Evolutionary conservation across 306 rosid species (phyloP), one percentile per base, ranked within the genome.

Genomic region (Acmispon strigosus): DNA sequence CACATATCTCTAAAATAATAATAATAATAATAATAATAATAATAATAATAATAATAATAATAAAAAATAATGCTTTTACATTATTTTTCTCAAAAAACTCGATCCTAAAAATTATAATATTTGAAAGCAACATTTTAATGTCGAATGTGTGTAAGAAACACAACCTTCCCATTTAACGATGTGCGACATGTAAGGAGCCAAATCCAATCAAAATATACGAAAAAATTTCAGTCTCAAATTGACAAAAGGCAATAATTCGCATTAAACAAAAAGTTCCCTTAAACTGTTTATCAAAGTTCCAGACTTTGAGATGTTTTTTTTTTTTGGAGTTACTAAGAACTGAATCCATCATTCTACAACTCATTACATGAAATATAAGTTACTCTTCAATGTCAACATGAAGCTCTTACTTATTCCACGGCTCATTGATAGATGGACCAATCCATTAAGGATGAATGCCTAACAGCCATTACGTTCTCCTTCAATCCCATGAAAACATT

Each of bases 351-450:
- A 56, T 20, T 20, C 81, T 73, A 56, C 86, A 66, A 74, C 76
- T 70, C 87, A 78, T 75, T 70, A 78, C 73, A 72, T 76, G 79
- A 76, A 80, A 67, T 62, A 71, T 16, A 80, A 84, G 66, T 61
- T 36, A 34, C 63, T 59, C 54, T 62, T 65, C 72, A 76, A 78
- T 77, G 76, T 73, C 39, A 68, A 69, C 69, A 62, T 79, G 75
- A 75, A 81, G 76, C 67, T 43, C 79, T 57, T 67, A 76, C 73
- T 86, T 84, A 82, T 85, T 86, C 66, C 74, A 69, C 55, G 41
- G 73, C 73, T 82, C 84, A 62, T 57, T 60, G 82, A 82, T 37
- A 49, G 66, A 69, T 60, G 76, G 69, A 70, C 63, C 76, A 69
- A 29, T 77, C 69, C 34, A 69, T 12, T 53, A 45, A 34, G 43